Evolutionary conservation across 768 basidiomycete genomes (phyloP), one percentile per base, ranked within the genome.

Genomic region (Royoungia palumana): DNA sequence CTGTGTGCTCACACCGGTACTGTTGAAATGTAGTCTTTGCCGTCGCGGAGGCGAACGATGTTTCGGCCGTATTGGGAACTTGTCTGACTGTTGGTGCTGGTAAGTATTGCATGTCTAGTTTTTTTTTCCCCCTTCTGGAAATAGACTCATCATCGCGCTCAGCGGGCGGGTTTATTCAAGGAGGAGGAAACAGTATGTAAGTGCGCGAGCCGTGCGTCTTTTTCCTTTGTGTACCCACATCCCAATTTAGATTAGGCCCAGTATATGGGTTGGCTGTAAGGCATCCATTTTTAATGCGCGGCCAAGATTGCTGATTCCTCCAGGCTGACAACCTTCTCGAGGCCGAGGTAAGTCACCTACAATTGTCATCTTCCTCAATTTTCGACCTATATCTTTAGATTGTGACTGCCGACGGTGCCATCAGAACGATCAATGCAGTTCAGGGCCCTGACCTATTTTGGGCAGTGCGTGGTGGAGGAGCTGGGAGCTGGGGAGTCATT

Each of bases 391-490:
- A 35, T 28, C 14, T 6, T 5, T 65, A 62, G 5, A 54, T 77
- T 3, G 75, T 80, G 9, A 73, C 67, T 17, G 63, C 78, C 0
- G 61, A 68, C 38, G 78, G 77, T 8, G 48, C 62, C 2, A 51
- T 69, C 30, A 59, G 73, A 38, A 69, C 54, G 2, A 72, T 69
- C 28, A 81, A 79, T 54, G 54, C 60, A 0, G 63, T 65, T 49
- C 63, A 68, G 39, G 66, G 78, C 54, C 14, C 65, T 7, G 75
- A 80, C 44, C 66, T 81, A 0, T 80, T 77, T 59, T 81, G 76
- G 74, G 80, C 80, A 0, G 54, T 80, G 20, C 68, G 79, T 35
- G 79, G 78, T 0, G 76, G 73, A 5, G 79, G 79, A 4, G 77
- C 75, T 1, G 73, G 76, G 13, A 78, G 71, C 10, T 80, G 65